Base-by-base conservation (phyloP, 2,329 filamentous ascomycete species). In the Mycosphaerelloides madeirae region DNA sequence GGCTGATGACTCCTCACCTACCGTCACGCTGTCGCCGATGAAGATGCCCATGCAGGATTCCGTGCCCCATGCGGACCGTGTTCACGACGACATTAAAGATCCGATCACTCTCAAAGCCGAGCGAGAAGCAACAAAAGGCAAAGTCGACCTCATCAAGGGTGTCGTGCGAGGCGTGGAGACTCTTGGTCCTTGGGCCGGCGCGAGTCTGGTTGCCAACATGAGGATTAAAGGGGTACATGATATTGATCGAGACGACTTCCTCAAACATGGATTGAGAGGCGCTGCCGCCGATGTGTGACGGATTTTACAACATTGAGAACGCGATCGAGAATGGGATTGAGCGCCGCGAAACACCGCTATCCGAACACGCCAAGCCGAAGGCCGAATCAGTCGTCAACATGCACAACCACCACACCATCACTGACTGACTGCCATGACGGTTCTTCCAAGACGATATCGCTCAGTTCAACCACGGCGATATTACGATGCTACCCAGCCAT, bases 121-220 rank as follows among this genome's bases (percentile, higher is more conserved):
- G 55, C 67, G 75, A 48, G 60, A 76, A 61, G 49, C 73, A 58
- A 61, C 70, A 11, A 70, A 58, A 43, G 70, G 67, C 54, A 69
- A 56, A 54, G 68, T 55, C 35, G 45, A 66, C 61, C 3, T 62
- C 4, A 59, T 79, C 1, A 76, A 79, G 31, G 84, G 84, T 2
- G 68, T 73, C 20, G 68, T 89, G 31, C 75, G 85, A 19, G 82
- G 77, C 2, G 68, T 88, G 2, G 80, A 86, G 49, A 81, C 82
- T 1, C 66, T 90, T 1, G 86, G 86, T 0, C 71, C 85, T 2
- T 91, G 85, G 85, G 77, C 78, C 15, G 86, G 86, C 9, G 85
- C 81, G 3, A 88, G 84, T 61, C 60, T 91, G 42, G 68, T 85
- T 14, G 78, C 82, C 2, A 79, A 83, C 53, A 69, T 89, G 46